Evolutionary conservation across 2,329 filamentous ascomycete genomes (phyloP).

Genomic region (Lachnellula suecica): DNA sequence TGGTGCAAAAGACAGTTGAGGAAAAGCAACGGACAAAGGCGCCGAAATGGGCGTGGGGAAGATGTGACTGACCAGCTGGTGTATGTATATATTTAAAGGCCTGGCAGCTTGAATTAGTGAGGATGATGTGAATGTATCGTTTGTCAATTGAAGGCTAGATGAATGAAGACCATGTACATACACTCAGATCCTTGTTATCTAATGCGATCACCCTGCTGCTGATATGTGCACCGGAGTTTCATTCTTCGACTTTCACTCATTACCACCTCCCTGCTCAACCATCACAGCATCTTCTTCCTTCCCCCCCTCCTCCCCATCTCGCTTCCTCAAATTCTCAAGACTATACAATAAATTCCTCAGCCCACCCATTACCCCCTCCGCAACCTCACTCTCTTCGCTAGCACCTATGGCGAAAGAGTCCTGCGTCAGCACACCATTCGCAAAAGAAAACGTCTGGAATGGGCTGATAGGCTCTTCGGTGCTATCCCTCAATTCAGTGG

Average conservation of each 20-base stretch:
- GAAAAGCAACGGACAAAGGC: background rate
- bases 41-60: background rate
- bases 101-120: background rate
- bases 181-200: too few species aligned
- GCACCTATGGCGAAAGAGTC: constrained; percentile 1
- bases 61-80: too few species aligned
- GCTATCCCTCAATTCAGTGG: constrained; percentile 33
- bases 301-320: constrained; percentile 26
- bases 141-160: background rate
- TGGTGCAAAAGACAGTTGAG: background rate
- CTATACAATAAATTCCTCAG: constrained; percentile 39
- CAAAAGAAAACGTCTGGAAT: constrained; percentile 14
- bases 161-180: background rate
- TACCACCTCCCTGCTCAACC: background rate
- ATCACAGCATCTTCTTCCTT: constrained; percentile 9
- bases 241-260: background rate
- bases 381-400: constrained; percentile 4
- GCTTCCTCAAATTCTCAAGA: constrained; percentile 34
- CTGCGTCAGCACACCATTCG: constrained; percentile 8
- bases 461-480: constrained; percentile 4
- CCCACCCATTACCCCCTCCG: constrained; percentile 33
- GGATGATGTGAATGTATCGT: background rate
- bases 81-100: too few species aligned
- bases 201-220: too few species aligned
- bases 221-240: too few species aligned